Evolutionary conservation across 768 basidiomycete species (phyloP).

Genomic region (Gautieria morchelliformis): DNA sequence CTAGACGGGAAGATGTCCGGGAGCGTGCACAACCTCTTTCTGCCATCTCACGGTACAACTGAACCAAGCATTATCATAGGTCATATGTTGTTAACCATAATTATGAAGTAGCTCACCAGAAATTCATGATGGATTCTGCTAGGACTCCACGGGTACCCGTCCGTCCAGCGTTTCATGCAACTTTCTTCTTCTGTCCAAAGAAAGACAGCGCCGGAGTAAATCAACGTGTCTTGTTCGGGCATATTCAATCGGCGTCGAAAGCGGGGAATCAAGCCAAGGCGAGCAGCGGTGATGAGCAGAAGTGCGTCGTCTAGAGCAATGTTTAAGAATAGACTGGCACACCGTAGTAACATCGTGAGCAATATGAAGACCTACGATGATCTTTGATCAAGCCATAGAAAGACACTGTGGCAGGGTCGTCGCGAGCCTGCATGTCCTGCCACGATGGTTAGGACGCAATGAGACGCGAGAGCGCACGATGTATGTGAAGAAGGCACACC

Average conservation of each 20-base stretch:
- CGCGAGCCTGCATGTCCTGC: not conserved
- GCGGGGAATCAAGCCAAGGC: constrained; percentile 68
- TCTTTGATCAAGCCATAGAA: not conserved
- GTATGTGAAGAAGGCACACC: not conserved
- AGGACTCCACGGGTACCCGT: constrained; percentile 71
- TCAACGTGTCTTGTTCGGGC: constrained; percentile 51
- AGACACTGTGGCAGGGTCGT: not conserved
- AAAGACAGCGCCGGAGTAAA: constrained; percentile 52
- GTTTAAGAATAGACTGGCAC: not conserved
- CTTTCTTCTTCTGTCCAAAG: constrained; percentile 80
- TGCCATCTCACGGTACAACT: constrained; percentile 80
- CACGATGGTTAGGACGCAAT: not conserved
- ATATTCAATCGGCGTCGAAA: constrained; percentile 81
- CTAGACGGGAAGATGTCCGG: not conserved
- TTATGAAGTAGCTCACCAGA: constrained; percentile 38
- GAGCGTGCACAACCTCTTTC: constrained; percentile 50
- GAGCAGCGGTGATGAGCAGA: constrained; percentile 73
- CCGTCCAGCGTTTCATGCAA: constrained; percentile 84
- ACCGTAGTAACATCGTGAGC: not conserved
- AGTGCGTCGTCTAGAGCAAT: constrained; percentile 63
- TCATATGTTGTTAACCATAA: not conserved
- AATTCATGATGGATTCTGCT: constrained; percentile 81
- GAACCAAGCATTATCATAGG: not conserved
- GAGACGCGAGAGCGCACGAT: not conserved
- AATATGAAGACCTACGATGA: not conserved